phyloP scores from a whole-genome alignment of 495 filamentous ascomycete species.

The Podospora didyma region DNA sequence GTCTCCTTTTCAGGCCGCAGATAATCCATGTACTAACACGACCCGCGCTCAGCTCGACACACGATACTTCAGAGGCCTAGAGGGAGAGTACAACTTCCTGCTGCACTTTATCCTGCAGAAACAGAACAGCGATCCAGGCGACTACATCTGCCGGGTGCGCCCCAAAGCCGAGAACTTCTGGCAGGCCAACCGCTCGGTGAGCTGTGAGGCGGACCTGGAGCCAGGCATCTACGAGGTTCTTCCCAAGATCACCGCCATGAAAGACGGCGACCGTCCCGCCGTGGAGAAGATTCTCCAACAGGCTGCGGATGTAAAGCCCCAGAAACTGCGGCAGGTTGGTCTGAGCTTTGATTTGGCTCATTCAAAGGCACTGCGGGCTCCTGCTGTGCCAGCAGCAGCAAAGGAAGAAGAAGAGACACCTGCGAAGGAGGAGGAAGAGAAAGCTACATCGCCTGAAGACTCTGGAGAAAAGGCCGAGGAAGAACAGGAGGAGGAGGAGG shows the following conservation, averaged over 20 bases:
- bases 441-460: not conserved
- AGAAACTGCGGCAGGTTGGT: constrained; percentile 67
- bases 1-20: not conserved
- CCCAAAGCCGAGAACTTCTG: constrained; percentile 22
- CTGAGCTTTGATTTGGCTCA: constrained; percentile 67
- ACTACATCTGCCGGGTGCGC: constrained; percentile 65
- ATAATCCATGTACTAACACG: not conserved
- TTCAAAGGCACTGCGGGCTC: constrained; percentile 56
- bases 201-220: constrained; percentile 64
- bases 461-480: not conserved
- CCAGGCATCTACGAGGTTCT: constrained; percentile 65
- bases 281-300: constrained; percentile 54
- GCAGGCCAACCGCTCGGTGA: constrained; percentile 59
- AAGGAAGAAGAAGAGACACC: not conserved
- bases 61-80: constrained; percentile 65
- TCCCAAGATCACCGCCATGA: constrained; percentile 63
- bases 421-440: not conserved
- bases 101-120: constrained; percentile 68
- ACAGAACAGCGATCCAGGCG: constrained; percentile 57
- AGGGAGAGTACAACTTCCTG: constrained; percentile 63
- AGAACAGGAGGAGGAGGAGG: not conserved
- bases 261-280: constrained; percentile 34
- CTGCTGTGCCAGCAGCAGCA: constrained; percentile 36
- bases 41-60: constrained; percentile 48
- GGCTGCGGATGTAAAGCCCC: constrained; percentile 51